phyloP scores from a whole-genome alignment of 2,329 filamentous ascomycete genomes.

The Falciphora oryzae region DNA sequence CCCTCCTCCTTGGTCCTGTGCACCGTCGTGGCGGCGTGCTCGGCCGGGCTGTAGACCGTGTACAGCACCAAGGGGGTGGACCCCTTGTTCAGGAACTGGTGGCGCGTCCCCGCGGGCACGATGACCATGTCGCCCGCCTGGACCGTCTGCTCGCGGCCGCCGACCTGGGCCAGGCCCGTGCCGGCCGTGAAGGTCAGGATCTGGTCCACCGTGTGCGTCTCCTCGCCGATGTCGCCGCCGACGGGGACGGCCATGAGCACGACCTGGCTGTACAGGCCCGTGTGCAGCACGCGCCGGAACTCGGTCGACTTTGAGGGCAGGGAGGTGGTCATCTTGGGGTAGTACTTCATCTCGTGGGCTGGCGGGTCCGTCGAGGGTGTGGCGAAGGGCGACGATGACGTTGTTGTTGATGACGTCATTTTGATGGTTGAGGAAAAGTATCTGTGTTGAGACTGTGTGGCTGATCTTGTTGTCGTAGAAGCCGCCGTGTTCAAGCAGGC shows the following conservation, averaged over 20 bases:
- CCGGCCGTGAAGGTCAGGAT: constrained; percentile 59
- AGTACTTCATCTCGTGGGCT: constrained; percentile 54
- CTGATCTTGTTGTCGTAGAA: neutral
- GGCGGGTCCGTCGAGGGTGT: constrained; percentile 33
- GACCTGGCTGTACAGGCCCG: constrained; percentile 56
- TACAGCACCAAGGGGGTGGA: constrained; percentile 54
- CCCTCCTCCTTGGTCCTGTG: constrained; percentile 59
- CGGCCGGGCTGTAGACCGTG: constrained; percentile 57
- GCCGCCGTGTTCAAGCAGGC: too few relatives aligned
- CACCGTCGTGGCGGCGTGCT: constrained; percentile 53
- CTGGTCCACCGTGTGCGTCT: constrained; percentile 59
- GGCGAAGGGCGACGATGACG: constrained; percentile 22
- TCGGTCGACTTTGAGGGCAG: constrained; percentile 49
- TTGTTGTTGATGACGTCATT: constrained; percentile 21
- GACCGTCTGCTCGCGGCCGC: constrained; percentile 48
- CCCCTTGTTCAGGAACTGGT: constrained; percentile 60
- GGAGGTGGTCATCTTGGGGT: constrained; percentile 47
- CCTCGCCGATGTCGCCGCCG: constrained; percentile 60
- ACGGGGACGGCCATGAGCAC: constrained; percentile 61
- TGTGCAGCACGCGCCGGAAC: constrained; percentile 57
- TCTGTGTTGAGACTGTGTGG: neutral
- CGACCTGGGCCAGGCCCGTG: constrained; percentile 50
- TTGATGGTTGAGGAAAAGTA: constrained; percentile 7
- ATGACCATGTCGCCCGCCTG: constrained; percentile 30
- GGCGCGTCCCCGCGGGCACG: constrained; percentile 59